These are phyloP conservation scores for Rosellinia necatrix DNA, from an alignment of 2,329 filamentous ascomycete species.

Conservation along the genomic window DNA sequence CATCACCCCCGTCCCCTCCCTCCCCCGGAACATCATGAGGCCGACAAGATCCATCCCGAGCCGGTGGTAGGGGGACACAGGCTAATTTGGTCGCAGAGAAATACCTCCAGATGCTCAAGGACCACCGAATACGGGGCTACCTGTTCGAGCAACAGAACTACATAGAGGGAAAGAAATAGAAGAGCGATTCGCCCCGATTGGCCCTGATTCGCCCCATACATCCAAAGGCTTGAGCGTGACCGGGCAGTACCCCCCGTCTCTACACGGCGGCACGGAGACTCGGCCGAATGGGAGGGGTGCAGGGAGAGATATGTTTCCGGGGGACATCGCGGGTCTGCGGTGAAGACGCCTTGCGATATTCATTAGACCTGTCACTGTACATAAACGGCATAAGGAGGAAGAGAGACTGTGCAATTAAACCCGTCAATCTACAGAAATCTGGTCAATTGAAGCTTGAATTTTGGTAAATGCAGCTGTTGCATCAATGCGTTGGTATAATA, in stretches of 20 bases:
- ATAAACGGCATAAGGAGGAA: slow-evolving; percentile 14
- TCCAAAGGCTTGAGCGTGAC: not conserved
- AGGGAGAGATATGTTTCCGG: slow-evolving; percentile 1
- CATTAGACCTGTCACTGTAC: slow-evolving; percentile 16
- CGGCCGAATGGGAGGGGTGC: not conserved
- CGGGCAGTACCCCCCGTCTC: not conserved
- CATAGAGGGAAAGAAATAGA: slow-evolving; percentile 42
- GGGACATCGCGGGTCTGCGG: slow-evolving; percentile 6
- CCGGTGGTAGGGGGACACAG: not conserved
- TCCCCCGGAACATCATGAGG: too few species aligned
- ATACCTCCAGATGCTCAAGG: slow-evolving; percentile 77
- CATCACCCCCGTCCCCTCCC: too few species aligned
- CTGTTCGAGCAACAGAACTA: slow-evolving; percentile 82
- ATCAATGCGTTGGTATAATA: not conserved
- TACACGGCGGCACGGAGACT: slow-evolving; percentile 1
- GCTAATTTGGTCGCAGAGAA: slow-evolving; percentile 47
- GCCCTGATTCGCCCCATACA: too few species aligned
- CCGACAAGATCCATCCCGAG: too few species aligned
- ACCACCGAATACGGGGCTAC: slow-evolving; percentile 78
- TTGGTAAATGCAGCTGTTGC: not conserved
- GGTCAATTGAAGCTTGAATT: slow-evolving; percentile 1
- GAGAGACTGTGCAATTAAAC: slow-evolving; percentile 13
- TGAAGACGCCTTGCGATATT: slow-evolving; percentile 6
- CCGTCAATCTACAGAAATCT: not conserved
- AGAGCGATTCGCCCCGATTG: not conserved